Conservation (phyloP, 805 yeast genomes). For the Wickerhamomyces hampshirensis region DNA sequence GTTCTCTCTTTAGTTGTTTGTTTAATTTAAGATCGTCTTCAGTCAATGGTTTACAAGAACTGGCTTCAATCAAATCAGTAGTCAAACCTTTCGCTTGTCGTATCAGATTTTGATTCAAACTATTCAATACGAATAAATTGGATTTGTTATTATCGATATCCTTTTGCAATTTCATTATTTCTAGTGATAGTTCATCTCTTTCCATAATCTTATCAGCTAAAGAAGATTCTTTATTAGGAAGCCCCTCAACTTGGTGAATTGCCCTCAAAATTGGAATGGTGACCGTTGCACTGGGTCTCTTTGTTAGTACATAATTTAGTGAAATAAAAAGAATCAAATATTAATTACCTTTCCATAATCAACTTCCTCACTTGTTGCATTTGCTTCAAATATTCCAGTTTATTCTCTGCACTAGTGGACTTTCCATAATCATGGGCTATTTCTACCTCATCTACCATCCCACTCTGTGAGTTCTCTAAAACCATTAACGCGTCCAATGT, state of each 20-base stretch:
- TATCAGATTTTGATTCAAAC: conserved; percentile 1
- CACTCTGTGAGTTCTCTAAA: conserved; percentile 4
- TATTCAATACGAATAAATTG: background rate
- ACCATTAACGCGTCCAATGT: conserved; percentile 9
- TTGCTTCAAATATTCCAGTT: conserved; percentile 6
- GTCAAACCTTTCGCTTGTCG: conserved; percentile 2
- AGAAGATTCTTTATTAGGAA: conserved; percentile 13
- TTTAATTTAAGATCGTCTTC: background rate
- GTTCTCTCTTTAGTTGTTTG: conserved; percentile 1
- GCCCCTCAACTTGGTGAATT: conserved; percentile 23
- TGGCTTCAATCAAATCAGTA: background rate
- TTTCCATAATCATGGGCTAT: conserved; percentile 8
- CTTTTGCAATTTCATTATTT: conserved; percentile 7
- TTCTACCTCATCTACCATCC: background rate
- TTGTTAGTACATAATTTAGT: background rate
- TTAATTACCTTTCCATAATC: conserved; percentile 10
- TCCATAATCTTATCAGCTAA: conserved; percentile 8
- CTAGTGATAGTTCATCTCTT: conserved; percentile 13
- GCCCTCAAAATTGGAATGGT: conserved; percentile 20
- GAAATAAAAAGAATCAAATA: background rate
- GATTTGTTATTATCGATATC: conserved; percentile 1
- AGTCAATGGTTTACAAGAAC: background rate
- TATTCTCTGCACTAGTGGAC: conserved; percentile 4
- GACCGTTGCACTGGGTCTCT: conserved; percentile 6
- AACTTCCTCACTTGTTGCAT: conserved; percentile 12